A percentile compares a stretch with the other conserved stretches of the same genome.
phyloP scores from a whole-genome alignment of 352 stramenopile genomes.

The Globisporangium cystogenes region DNA sequence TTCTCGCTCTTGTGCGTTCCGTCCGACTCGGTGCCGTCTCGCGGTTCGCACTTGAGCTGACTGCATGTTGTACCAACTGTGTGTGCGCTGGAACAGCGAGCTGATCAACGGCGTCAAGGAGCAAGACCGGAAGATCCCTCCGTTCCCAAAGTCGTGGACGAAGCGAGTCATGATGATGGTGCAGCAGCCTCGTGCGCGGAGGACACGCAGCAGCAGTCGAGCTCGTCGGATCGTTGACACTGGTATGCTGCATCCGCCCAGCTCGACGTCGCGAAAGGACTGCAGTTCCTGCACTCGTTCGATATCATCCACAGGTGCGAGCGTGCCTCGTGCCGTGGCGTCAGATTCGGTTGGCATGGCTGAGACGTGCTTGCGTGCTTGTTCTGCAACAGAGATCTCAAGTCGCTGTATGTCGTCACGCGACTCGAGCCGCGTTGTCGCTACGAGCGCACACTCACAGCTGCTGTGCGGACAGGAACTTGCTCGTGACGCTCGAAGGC shows the following conservation, averaged over 20 bases:
- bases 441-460: not conserved
- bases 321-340: not conserved
- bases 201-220: no score
- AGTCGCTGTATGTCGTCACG: constrained; percentile 50
- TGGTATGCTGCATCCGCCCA: constrained; percentile 7
- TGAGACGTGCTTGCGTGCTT: not conserved
- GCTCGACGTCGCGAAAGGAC: constrained; percentile 59
- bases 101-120: constrained; percentile 70
- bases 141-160: constrained; percentile 71
- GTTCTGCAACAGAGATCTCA: constrained; percentile 51
- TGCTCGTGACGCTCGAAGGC: constrained; percentile 67
- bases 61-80: not conserved
- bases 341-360: not conserved
- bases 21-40: not conserved
- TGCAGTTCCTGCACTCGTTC: constrained; percentile 80
- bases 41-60: not conserved
- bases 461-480: constrained; percentile 31
- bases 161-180: constrained; percentile 78
- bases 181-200: no score
- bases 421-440: no score
- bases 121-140: constrained; percentile 40
- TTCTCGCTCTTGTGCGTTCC: constrained; percentile 70
- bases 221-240: no score
- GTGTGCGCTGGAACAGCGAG: constrained; percentile 28
- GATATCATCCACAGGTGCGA: constrained; percentile 70